Conservation (phyloP, 2,329 filamentous ascomycete species). For the Bipolaris zeicola region DNA sequence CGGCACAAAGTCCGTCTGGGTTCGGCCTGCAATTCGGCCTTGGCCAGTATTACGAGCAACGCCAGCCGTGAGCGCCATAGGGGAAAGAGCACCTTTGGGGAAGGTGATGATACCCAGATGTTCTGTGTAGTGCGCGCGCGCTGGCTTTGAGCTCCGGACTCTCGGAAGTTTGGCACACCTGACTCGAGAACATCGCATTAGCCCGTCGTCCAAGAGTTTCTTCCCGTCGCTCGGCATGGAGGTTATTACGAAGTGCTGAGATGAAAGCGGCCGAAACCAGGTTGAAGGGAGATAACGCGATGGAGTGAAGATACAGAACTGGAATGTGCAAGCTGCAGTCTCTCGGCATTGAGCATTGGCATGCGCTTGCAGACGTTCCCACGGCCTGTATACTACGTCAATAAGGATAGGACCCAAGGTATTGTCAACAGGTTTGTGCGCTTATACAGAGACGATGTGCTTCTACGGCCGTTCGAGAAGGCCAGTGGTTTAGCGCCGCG, state of each 20-base stretch:
- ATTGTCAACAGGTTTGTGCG: neutral
- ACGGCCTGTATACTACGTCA: neutral
- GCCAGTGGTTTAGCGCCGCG: neutral
- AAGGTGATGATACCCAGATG: neutral
- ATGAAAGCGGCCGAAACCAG: neutral
- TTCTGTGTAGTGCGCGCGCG: neutral
- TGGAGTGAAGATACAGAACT: neutral
- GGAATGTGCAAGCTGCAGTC: slow-evolving; percentile 8
- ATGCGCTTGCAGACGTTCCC: neutral
- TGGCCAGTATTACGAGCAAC: neutral
- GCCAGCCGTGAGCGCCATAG: neutral
- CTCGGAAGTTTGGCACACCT: neutral
- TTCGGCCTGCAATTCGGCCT: neutral
- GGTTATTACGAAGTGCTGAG: neutral
- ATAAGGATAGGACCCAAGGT: too few relatives aligned
- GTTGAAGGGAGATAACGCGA: slow-evolving; percentile 7
- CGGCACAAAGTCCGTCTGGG: neutral
- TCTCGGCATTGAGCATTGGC: slow-evolving; percentile 6
- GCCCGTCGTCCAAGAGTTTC: slow-evolving; percentile 1
- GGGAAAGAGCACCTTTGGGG: neutral
- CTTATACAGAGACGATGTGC: neutral
- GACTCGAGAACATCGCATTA: neutral
- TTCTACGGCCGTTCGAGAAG: neutral
- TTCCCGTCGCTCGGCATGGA: slow-evolving; percentile 2
- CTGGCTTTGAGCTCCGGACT: neutral